phyloP scores from a whole-genome alignment of 169 alveolate genomes.

The Cystoisospora suis region DNA sequence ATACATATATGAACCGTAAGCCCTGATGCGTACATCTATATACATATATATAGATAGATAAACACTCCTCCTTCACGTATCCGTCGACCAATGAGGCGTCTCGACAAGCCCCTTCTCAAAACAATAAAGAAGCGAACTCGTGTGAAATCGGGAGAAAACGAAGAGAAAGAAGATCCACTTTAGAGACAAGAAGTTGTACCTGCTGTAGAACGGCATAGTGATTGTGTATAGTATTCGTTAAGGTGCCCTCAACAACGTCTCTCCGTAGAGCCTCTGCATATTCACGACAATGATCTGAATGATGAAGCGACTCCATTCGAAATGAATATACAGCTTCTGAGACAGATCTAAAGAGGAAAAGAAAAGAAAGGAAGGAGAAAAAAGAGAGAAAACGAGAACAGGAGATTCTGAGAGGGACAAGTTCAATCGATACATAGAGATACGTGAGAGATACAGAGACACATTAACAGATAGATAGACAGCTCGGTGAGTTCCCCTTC shows the following conservation, averaged over 20 bases:
- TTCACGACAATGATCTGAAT: conserved; percentile 51
- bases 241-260: conserved; percentile 63
- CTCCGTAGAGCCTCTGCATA: conserved; percentile 56
- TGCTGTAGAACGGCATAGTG: conserved; percentile 61
- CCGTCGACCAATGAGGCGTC: too few species aligned
- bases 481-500: too few species aligned
- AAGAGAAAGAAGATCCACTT: too few species aligned
- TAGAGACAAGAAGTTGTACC: conserved; percentile 15
- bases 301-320: conserved; percentile 8
- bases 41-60: background rate
- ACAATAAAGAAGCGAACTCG: too few species aligned
- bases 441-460: too few species aligned
- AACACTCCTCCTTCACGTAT: too few species aligned
- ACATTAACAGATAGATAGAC: too few species aligned
- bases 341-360: background rate
- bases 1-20: background rate
- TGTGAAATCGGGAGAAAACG: too few species aligned
- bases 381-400: background rate
- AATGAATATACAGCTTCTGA: background rate
- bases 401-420: too few species aligned
- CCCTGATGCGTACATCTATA: background rate
- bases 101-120: too few species aligned
- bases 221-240: conserved; percentile 56
- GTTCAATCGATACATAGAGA: too few species aligned
- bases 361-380: background rate